Base-by-base conservation (phyloP, 352 stramenopile genomes). In the Phytopythium aichiense region DNA sequence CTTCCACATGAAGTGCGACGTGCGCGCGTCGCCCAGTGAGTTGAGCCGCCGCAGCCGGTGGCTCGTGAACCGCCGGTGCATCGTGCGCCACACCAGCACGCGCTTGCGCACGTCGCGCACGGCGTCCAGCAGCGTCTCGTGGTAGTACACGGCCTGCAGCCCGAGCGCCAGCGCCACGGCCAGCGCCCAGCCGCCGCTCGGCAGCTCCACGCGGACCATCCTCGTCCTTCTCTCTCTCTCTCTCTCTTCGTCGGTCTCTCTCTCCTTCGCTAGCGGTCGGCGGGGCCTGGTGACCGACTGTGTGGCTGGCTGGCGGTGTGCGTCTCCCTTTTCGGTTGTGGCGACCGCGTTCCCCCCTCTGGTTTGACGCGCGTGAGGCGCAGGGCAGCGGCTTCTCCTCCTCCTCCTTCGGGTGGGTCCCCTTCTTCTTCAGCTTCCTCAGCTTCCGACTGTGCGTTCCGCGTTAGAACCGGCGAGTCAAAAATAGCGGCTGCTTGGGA, bases 1-100 rank as follows among this genome's bases (percentile, higher is more conserved):
- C 37, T 69, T 81, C 83, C 83, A 92, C 83, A 92, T 92, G 75
- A 78, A 92, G 63, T 88, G 76, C 38, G 80, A 90, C 61, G 77
- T 86, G 58, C 79, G 79, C 54, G 76, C 77, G 49, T 89, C 75
- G 31, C 77, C 73, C 42, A 90, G 63, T 22, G 74, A 84, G 60
- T 80, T 90, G 58, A 92, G 77, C 2, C 80, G 78, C 56, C 86
- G 80, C 61, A 92, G 71, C 3, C 80, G 80, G 61, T 86, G 83
- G 62, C 87, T 89, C 59, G 82, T 81, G 56, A 87, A 92, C 46
- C 83, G 83, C 23, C 83, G 83, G 48, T 83, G 80, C 79, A 92
- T 90, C 33, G 77, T 88, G 43, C 78, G 78, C 66, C 78, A 86
- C 63, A 92, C 79, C 53, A 88, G 61, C 60, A 88, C 51, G 30